Evolutionary conservation across 2,329 filamentous ascomycete species (phyloP).

Genomic region (Keithomyces neogunnii): DNA sequence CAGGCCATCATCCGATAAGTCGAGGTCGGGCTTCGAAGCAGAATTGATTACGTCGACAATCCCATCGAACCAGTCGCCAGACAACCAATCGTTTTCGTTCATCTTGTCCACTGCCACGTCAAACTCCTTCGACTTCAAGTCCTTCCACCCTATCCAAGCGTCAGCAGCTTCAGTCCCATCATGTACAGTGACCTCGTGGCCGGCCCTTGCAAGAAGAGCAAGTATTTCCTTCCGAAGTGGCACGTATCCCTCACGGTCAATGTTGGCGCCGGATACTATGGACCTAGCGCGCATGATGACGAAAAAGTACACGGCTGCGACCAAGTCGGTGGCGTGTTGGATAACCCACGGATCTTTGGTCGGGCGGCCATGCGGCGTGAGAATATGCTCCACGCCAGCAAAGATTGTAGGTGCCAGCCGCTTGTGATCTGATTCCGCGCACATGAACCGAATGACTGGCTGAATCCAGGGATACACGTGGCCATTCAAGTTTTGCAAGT

Average conservation of each 20-base stretch:
- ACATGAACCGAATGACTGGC: slow-evolving; percentile 55
- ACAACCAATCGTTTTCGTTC: slow-evolving; percentile 47
- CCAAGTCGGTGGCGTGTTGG: slow-evolving; percentile 41
- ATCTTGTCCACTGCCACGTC: slow-evolving; percentile 54
- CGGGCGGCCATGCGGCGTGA: slow-evolving; percentile 32
- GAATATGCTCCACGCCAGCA: slow-evolving; percentile 58
- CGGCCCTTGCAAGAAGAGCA: slow-evolving; percentile 29
- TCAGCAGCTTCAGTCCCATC: slow-evolving; percentile 33
- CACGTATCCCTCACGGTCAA: slow-evolving; percentile 36
- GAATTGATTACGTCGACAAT: slow-evolving; percentile 44
- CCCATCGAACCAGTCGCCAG: slow-evolving; percentile 54
- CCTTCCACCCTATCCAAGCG: slow-evolving; percentile 45
- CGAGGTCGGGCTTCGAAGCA: slow-evolving; percentile 24
- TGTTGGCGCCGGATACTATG: slow-evolving; percentile 26
- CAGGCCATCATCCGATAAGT: slow-evolving; percentile 23
- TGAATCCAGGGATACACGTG: slow-evolving; percentile 59
- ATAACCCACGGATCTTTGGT: slow-evolving; percentile 41
- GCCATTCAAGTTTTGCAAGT: slow-evolving; percentile 17
- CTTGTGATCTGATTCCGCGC: slow-evolving; percentile 50
- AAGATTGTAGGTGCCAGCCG: slow-evolving; percentile 64
- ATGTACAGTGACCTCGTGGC: slow-evolving; percentile 29
- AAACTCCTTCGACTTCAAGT: slow-evolving; percentile 44
- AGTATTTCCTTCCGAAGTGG: slow-evolving; percentile 37
- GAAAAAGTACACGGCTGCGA: slow-evolving; percentile 54
- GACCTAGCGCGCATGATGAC: slow-evolving; percentile 42